Conservation (phyloP, 2,329 filamentous ascomycete species). For the Verticillium tricorpus region DNA sequence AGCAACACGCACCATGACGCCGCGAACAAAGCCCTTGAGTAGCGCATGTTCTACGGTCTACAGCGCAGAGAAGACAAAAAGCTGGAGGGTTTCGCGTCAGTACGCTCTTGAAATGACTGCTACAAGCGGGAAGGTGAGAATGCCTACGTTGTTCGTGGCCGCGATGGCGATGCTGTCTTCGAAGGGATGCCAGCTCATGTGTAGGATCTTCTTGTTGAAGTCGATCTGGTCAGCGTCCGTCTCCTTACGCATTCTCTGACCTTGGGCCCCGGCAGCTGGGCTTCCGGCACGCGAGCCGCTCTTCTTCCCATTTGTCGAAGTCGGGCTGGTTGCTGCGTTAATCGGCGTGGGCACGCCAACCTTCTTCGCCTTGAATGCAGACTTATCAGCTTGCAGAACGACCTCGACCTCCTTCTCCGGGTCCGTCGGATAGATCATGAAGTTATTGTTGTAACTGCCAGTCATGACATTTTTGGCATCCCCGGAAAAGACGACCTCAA, state of each 20-base stretch:
- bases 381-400: slow-evolving; percentile 96
- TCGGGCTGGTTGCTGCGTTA: slow-evolving; percentile 73
- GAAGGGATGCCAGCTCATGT: slow-evolving; percentile 99
- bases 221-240: slow-evolving; percentile 99
- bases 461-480: slow-evolving; percentile 99
- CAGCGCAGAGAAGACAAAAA: slow-evolving; percentile 76
- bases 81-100: slow-evolving; percentile 34
- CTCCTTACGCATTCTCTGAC: slow-evolving; percentile 96
- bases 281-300: slow-evolving; percentile 82
- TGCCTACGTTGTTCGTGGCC: slow-evolving; percentile 95
- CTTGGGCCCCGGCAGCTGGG: slow-evolving; percentile 70
- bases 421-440: slow-evolving; percentile 99
- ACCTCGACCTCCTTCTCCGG: slow-evolving; percentile 96
- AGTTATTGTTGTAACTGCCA: slow-evolving; percentile 99
- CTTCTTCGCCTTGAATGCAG: slow-evolving; percentile 99
- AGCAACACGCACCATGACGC: not conserved
- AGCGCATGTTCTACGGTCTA: slow-evolving; percentile 30
- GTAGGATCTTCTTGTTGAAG: slow-evolving; percentile 99
- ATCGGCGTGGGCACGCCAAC: slow-evolving; percentile 97
- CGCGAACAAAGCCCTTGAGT: not conserved
- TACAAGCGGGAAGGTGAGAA: not conserved
- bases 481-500: slow-evolving; percentile 97
- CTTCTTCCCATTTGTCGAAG: slow-evolving; percentile 74
- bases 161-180: slow-evolving; percentile 99
- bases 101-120: not conserved